Conservation (phyloP, 176 grass and related monocot species). For the sorghum (Sorghum bicolor) region Sorghum_bicolor_NCBIv3 NC_012879.2:9790001-9790500, state of each 20-base stretch:
- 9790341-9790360: slow-evolving; percentile 71
- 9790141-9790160: slow-evolving; percentile 68
- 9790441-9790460: slow-evolving; percentile 76
- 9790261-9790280: slow-evolving; percentile 92
- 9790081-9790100: slow-evolving; percentile 77
- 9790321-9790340: slow-evolving; percentile 75
- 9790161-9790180: slow-evolving; percentile 56
- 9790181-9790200: slow-evolving; percentile 55
- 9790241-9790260: slow-evolving; percentile 89
- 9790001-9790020: slow-evolving; percentile 64
- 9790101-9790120: slow-evolving; percentile 95
- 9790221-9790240: slow-evolving; percentile 91
- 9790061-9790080: slow-evolving; percentile 71
- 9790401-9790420: slow-evolving; percentile 67
- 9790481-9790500: slow-evolving; percentile 81
- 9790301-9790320: slow-evolving; percentile 84
- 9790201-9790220: slow-evolving; percentile 71
- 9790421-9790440: slow-evolving; percentile 69
- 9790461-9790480: slow-evolving; percentile 79
- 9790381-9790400: slow-evolving; percentile 67
- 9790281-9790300: slow-evolving; percentile 95
- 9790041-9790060: slow-evolving; percentile 72
- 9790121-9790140: slow-evolving; percentile 81
- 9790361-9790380: slow-evolving; percentile 88
- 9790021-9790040: slow-evolving; percentile 73